A percentile compares a stretch with the other conserved stretches of the same genome.
These are phyloP conservation scores for Talaromyces islandicus DNA, from an alignment of 2,329 filamentous ascomycete genomes.

Conservation along the genomic window DNA sequence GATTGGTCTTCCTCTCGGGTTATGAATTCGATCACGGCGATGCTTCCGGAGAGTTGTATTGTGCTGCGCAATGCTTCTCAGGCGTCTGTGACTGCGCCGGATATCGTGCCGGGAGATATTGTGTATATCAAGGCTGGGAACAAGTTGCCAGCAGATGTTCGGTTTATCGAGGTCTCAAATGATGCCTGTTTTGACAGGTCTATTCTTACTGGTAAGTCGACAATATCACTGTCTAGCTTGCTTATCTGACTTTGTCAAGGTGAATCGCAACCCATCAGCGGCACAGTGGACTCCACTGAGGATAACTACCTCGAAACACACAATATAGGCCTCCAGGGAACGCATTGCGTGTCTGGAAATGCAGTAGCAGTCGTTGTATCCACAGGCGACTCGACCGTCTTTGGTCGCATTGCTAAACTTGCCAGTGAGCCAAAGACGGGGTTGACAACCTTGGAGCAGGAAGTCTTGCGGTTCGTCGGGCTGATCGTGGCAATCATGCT, in stretches of 20 bases:
- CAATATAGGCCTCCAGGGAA: conserved; percentile 72
- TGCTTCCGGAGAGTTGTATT: conserved; percentile 69
- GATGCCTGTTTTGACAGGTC: conserved; percentile 69
- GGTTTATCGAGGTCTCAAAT: conserved; percentile 61
- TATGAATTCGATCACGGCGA: conserved; percentile 72
- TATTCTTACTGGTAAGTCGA: conserved; percentile 51
- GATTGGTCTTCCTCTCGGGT: conserved; percentile 72
- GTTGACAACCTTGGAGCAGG: conserved; percentile 64
- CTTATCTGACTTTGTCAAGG: conserved; percentile 33
- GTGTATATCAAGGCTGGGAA: conserved; percentile 64
- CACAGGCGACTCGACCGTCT: conserved; percentile 67
- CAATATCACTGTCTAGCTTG: neutral
- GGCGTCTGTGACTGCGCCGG: conserved; percentile 45
- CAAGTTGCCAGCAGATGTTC: conserved; percentile 67
- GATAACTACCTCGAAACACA: conserved; percentile 71
- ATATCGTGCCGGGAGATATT: conserved; percentile 68
- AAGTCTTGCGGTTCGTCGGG: conserved; percentile 61
- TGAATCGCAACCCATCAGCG: conserved; percentile 60
- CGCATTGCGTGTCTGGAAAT: conserved; percentile 66
- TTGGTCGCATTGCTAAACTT: conserved; percentile 67
- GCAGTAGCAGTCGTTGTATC: conserved; percentile 63
- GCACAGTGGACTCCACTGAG: conserved; percentile 61
- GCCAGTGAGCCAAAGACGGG: conserved; percentile 64
- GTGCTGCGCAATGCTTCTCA: conserved; percentile 56
- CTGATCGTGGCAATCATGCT: conserved; percentile 17